Base-by-base conservation (phyloP, 768 basidiomycete species). In the Ramaria sp. region DNA sequence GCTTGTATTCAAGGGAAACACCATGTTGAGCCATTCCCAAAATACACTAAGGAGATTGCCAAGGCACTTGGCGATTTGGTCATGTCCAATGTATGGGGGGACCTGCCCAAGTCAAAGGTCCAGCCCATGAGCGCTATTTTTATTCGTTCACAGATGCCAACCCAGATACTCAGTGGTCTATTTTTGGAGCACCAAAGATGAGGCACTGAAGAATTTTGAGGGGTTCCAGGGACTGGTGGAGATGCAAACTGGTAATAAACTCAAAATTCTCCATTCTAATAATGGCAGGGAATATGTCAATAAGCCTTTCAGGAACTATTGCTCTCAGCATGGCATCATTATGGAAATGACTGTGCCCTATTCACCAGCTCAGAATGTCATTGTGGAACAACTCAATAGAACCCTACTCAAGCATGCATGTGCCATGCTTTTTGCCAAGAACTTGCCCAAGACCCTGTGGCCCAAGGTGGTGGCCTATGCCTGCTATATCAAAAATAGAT, bases 331-430 rank as follows among this genome's bases (percentile, higher is more conserved):
- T 1, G 71, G 73, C 0, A 71, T 72, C 7, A 62, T 63, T 0
- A 57, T 72, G 0, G 66, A 75, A 15, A 62, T 60, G 0, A 71
- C 67, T 0, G 66, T 65, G 3, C 73, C 70, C 3, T 72, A 75
- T 33, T 68, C 70, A 7, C 71, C 70, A 0, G 61, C 68, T 0
- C 71, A 74, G 31, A 75, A 75, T 56, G 70, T 67, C 64, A 2
- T 64, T 60, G 58, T n/a, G 0, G 56, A 58, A 46, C 46, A 37
- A 1, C 5, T 39, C 6, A 51, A 51, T 37, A 51, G 27, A 17
- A 51, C 38, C 10, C 22, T 58, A 41, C n/a, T 51, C 1, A 38
- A 58, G n/a, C 15, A 3, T 15, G 33, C 48, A 7, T 17, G 49
- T 51, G n/a, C n/a, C n/a, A n/a, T n/a, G 57, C 4, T 51, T n/a